Base-by-base conservation (phyloP, 73 alveolate species). In the Paramecium pentaurelia region DNA sequence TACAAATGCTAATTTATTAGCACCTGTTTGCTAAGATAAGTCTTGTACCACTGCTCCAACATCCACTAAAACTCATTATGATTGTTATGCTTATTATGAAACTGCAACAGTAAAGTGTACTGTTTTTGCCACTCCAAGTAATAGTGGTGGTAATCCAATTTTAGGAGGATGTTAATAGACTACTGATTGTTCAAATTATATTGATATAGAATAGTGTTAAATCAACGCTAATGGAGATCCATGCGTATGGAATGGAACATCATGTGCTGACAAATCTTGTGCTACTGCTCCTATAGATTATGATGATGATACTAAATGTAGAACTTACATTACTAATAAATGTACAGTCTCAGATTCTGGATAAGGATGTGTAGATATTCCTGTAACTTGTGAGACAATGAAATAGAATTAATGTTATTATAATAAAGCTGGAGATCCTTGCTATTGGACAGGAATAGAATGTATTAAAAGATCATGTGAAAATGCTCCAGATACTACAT, bases 391-490 rank as follows among this genome's bases (percentile, higher is more conserved):
- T 32, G 51, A 30, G 14, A 30, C 30, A 71, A 71, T 38, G 42
- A 34, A 60, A 34, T 9, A 30, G 12, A 38, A 37, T 3, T 34
- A 71, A 71, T 71, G 86, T 32, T 9, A 10, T 18, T 71, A 18
- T 27, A 71, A 30, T 71, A 71, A 30, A 1, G 42, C 86, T 34
- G 58, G 58, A 3, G 58, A 30, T 20, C 86, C 27, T 32, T 71
- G 86, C 58, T 34, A 30, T 71, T 71, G 86, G 86, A 38, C 42
- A 37, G 42, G 86, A 20, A 20, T 49, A 77, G 14, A 42, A 6
- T 77, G 90, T 18, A 38, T 77, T 20, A 77, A 42, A 8, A 77
- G 73, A 77, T 36, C 73, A 38, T 77, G 90, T 40, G 71, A 45
- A 14, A 77, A 77, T 77, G 90, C 90, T 20, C 90, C 90, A 40